A percentile compares a stretch with the other conserved stretches of the same genome.
These are phyloP conservation scores for Inga oerstediana DNA, from an alignment of 306 rosid species.

Conservation along the genomic window DNA sequence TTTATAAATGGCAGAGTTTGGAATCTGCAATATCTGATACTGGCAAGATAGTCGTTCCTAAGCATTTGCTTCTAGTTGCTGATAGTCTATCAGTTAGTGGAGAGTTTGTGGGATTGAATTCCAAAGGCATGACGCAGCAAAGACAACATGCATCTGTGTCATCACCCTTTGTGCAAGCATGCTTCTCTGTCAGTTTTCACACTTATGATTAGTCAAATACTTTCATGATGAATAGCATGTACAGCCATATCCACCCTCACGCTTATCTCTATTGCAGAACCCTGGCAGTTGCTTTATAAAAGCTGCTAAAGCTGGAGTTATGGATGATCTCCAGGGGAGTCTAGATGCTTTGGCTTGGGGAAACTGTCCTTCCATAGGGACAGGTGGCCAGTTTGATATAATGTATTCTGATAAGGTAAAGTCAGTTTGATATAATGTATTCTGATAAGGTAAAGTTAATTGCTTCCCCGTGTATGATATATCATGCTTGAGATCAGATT, in stretches of 20 bases:
- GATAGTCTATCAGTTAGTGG: conserved; percentile 76
- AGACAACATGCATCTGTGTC: conserved; percentile 63
- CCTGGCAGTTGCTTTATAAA: conserved; percentile 81
- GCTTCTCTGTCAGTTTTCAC: conserved; percentile 85
- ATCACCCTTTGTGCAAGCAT: conserved; percentile 91
- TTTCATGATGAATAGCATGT: conserved; percentile 22
- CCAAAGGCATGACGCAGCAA: conserved; percentile 76
- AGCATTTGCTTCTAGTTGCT: conserved; percentile 80
- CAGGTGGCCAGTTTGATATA: conserved; percentile 79
- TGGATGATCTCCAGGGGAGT: conserved; percentile 69
- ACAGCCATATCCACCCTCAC: conserved; percentile 26
- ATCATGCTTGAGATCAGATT: conserved; percentile 22
- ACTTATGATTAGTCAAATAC: conserved; percentile 35
- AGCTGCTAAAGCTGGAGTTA: conserved; percentile 81
- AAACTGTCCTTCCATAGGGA: conserved; percentile 68
- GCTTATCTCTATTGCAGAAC: conserved; percentile 59
- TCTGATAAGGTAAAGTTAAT: conserved; percentile 59
- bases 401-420: conserved; percentile 67
- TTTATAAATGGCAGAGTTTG: conserved; percentile 65
- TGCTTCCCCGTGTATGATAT: conserved; percentile 24
- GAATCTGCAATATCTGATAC: conserved; percentile 70
- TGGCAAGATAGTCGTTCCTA: conserved; percentile 76
- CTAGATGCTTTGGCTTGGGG: conserved; percentile 96
- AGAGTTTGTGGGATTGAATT: conserved; percentile 84
- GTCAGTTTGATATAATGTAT: conserved; percentile 69